Evolutionary conservation across 2,329 filamentous ascomycete genomes (phyloP), one percentile per base, ranked within the genome.

Genomic region (Exophiala xenobiotica): DNA sequence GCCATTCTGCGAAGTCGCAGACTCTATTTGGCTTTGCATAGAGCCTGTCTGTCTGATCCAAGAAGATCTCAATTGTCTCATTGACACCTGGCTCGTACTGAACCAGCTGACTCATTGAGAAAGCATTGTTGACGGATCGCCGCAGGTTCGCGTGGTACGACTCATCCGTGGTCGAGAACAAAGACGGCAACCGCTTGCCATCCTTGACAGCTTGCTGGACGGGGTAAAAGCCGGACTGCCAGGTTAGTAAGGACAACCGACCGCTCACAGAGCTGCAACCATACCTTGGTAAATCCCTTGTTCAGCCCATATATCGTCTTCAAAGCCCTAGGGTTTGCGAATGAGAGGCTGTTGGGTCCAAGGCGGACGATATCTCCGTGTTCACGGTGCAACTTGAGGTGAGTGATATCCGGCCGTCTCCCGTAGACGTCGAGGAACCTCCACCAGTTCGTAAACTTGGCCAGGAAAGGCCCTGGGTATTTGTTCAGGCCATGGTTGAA

Each of bases 241-340:
- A 18, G 14, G 20, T 46, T 37, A 50, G 41, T 27, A 23, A 22
- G 9, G 49, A 26, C 12, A 50, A 5, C 31, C 37, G 22, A 18
- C 4, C 22, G n/a, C 41, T 23, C n/a, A 26, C 20, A 9, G 38
- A 38, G 31, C 9, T 20, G 4, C 16, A 24, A n/a, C 55, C 67
- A 41, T 68, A 87, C 87, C 80, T 93, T 93, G 41, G 80, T 72
- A 60, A 90, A 87, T 0, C 87, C 87, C 68, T 91, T 91, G 66
- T 91, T 92, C 37, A 92, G 69, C 0, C 88, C 88, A 66, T 93
- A 95, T 38, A 93, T 91, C 8, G 75, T 73, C 69, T 87, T 88
- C 60, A 92, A 74, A 0, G 87, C 86, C 52, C 79, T 80, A 0
- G 88, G 87, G 58, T 89, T 80, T 2, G 85, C 79, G 63, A 93